Percentiles rank a stretch among this genome's conserved stretches.
phyloP scores from a whole-genome alignment of 495 filamentous ascomycete species.

The Lichina pygmaea region DNA sequence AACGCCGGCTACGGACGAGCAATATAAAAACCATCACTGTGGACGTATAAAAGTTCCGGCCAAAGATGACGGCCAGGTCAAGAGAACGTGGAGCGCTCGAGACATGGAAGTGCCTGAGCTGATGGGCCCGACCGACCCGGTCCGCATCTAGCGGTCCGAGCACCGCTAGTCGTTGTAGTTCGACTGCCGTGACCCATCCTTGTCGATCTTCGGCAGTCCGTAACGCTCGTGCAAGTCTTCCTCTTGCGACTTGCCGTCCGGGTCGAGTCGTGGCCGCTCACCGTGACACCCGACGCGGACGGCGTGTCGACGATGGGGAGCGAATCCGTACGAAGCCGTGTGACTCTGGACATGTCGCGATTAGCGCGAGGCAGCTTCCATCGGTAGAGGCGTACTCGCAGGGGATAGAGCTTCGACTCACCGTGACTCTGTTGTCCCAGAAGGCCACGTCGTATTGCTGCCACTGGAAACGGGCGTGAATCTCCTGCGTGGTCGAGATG shows the following conservation, averaged over 20 bases:
- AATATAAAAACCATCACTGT: too few relatives aligned
- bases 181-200: conserved; percentile 29
- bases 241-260: conserved; percentile 27
- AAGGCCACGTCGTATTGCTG: conserved; percentile 40
- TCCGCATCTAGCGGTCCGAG: too few relatives aligned
- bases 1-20: too few relatives aligned
- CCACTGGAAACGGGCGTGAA: conserved; percentile 48
- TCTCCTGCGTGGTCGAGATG: conserved; percentile 32
- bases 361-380: neutral
- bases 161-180: conserved; percentile 33
- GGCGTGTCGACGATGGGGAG: conserved; percentile 32
- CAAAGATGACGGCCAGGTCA: too few relatives aligned
- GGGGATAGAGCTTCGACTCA: conserved; percentile 7
- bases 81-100: too few relatives aligned
- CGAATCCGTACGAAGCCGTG: conserved; percentile 31
- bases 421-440: conserved; percentile 47
- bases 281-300: conserved; percentile 31
- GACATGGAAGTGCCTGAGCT: too few relatives aligned
- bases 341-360: conserved; percentile 19
- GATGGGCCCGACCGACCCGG: too few relatives aligned
- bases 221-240: conserved; percentile 23
- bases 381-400: neutral
- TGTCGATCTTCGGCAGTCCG: conserved; percentile 25
- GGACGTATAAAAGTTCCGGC: too few relatives aligned
- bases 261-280: conserved; percentile 26